phyloP scores from a whole-genome alignment of 1,139 yeast species.

The Scheffersomyces segobiensis region DNA sequence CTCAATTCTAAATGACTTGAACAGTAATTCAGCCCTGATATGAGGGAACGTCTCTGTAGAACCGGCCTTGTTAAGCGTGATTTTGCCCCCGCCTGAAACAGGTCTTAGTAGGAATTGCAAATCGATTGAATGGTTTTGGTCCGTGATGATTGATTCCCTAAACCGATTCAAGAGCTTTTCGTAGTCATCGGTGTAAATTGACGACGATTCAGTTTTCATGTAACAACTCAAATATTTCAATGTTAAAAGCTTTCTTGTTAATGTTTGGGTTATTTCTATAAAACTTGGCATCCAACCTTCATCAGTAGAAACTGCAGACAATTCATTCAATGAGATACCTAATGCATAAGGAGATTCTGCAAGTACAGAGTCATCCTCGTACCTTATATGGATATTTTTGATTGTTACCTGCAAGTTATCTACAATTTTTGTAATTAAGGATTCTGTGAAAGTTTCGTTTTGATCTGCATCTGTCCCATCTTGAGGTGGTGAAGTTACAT shows the following conservation, averaged over 20 bases:
- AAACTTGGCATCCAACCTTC: conserved; percentile 84
- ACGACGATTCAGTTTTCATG: conserved; percentile 72
- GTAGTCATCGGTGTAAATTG: conserved; percentile 48
- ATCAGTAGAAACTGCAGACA: conserved; percentile 91
- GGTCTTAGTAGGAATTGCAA: conserved; percentile 79
- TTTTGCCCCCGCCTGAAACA: conserved; percentile 83
- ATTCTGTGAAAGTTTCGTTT: conserved; percentile 83
- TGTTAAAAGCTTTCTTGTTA: conserved; percentile 77
- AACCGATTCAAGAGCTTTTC: conserved; percentile 47
- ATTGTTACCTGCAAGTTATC: conserved; percentile 95
- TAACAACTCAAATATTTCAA: conserved; percentile 76
- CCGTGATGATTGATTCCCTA: conserved; percentile 24
- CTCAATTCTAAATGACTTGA: conserved; percentile 84
- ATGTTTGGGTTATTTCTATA: conserved; percentile 65
- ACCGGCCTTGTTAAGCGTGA: conserved; percentile 78
- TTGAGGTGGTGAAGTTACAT: conserved; percentile 44
- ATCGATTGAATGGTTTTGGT: conserved; percentile 20
- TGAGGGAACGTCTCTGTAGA: conserved; percentile 72
- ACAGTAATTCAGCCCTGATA: conserved; percentile 70
- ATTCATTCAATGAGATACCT: conserved; percentile 80
- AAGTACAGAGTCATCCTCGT: conserved; percentile 75
- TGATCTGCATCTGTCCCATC: conserved; percentile 40
- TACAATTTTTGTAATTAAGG: conserved; percentile 82
- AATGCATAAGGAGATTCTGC: conserved; percentile 76
- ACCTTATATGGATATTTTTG: conserved; percentile 85